A percentile compares a stretch with the other conserved stretches of the same genome.
Conservation (phyloP, 2,329 filamentous ascomycete species). For the Colletotrichum eleusines region DNA sequence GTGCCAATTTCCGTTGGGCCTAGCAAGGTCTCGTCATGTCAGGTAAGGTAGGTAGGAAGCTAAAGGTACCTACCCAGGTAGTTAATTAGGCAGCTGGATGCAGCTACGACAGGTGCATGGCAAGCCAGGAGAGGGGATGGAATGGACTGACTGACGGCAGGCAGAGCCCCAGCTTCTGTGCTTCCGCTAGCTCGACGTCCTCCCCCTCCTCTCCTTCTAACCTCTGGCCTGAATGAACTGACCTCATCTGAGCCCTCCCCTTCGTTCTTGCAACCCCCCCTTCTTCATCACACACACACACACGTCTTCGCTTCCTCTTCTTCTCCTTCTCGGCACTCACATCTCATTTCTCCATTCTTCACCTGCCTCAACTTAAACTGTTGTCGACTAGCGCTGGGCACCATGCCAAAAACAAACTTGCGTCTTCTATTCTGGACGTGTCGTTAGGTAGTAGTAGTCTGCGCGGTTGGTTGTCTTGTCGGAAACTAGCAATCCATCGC, state of each 20-base stretch:
- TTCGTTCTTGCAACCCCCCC: not conserved
- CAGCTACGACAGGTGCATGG: not conserved
- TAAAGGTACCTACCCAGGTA: too few relatives aligned
- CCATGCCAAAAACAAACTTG: not conserved
- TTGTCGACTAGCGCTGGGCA: constrained; percentile 20
- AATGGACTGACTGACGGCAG: not conserved
- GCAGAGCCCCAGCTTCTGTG: constrained; percentile 27
- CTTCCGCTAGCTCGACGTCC: constrained; percentile 4
- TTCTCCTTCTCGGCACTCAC: not conserved
- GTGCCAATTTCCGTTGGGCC: constrained; percentile 12
- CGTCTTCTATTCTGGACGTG: constrained; percentile 6
- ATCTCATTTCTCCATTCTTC: not conserved
- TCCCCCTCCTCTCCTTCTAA: not conserved
- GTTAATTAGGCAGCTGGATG: not conserved
- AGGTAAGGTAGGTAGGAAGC: not conserved
- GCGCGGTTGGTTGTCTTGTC: constrained; percentile 5
- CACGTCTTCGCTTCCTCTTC: not conserved
- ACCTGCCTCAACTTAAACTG: constrained; percentile 8
- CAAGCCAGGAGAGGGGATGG: not conserved
- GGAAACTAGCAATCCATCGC: constrained; percentile 3
- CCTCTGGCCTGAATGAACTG: not conserved
- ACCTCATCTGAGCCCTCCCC: not conserved
- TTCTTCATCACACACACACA: not conserved
- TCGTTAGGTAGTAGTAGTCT: not conserved
- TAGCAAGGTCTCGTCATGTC: constrained; percentile 14